These are phyloP conservation scores for Auriscalpium vulgare DNA, from an alignment of 768 basidiomycete species.

Conservation along the genomic window DNA sequence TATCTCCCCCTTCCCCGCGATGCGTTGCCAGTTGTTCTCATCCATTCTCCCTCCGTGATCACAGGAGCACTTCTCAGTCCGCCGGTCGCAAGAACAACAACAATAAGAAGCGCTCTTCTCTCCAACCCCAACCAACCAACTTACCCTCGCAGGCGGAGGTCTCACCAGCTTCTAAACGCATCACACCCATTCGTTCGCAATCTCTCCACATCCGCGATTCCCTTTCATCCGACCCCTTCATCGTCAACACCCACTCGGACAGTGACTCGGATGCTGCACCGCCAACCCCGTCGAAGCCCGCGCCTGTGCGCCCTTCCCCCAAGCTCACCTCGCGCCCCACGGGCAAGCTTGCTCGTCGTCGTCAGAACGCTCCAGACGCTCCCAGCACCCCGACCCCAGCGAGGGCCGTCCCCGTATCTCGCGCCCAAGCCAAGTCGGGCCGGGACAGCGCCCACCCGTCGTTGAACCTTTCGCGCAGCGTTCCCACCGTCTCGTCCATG, in stretches of 20 bases:
- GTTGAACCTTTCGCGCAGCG: conserved; percentile 40
- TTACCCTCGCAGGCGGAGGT: conserved; percentile 64
- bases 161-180: conserved; percentile 17
- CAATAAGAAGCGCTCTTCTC: conserved; percentile 60
- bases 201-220: conserved; percentile 24
- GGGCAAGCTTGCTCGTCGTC: conserved; percentile 53
- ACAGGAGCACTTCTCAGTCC: conserved; percentile 40
- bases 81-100: conserved; percentile 29
- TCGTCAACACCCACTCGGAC: conserved; percentile 38
- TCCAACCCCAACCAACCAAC: conserved; percentile 29
- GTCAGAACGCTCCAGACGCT: conserved; percentile 30
- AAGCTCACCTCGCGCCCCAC: conserved; percentile 39
- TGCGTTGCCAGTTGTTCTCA: conserved; percentile 1
- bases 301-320: conserved; percentile 25
- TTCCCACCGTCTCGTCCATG: conserved; percentile 30
- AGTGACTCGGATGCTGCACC: conserved; percentile 20
- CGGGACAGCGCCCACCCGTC: background rate
- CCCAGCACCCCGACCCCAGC: conserved; percentile 31
- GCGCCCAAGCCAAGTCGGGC: conserved; percentile 11
- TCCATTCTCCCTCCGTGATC: background rate
- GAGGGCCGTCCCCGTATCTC: conserved; percentile 46
- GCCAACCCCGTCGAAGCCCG: conserved; percentile 26
- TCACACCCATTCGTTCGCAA: conserved; percentile 20
- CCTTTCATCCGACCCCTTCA: conserved; percentile 42
- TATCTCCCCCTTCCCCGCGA: background rate